These are phyloP conservation scores for Pholiota molesta DNA, from an alignment of 768 basidiomycete species.

Conservation along the genomic window DNA sequence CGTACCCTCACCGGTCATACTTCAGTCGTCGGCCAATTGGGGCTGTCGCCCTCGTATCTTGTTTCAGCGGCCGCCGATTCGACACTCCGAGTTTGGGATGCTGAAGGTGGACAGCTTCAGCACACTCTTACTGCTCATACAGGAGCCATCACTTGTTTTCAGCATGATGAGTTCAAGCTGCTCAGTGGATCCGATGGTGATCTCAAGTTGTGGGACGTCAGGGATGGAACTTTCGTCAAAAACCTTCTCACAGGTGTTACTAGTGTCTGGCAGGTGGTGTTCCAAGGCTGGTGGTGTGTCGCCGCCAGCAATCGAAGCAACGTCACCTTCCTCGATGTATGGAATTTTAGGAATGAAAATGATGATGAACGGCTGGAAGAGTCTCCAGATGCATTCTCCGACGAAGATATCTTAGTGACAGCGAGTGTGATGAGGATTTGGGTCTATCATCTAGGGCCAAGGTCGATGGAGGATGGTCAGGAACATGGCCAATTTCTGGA, in stretches of 20 bases:
- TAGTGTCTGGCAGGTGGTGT: conserved; percentile 98
- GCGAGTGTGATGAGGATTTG: conserved; percentile 39
- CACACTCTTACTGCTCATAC: conserved; percentile 89
- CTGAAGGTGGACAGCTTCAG: conserved; percentile 75
- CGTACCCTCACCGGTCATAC: conserved; percentile 89
- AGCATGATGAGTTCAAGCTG: conserved; percentile 97
- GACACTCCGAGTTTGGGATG: conserved; percentile 94
- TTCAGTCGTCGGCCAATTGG: conserved; percentile 91
- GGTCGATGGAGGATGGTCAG: conserved; percentile 40
- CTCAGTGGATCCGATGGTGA: conserved; percentile 95
- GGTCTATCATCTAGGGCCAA: conserved; percentile 6
- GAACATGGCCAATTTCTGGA: conserved; percentile 72
- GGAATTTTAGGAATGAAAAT: conserved; percentile 81
- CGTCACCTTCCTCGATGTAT: conserved; percentile 81
- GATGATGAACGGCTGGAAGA: conserved; percentile 85
- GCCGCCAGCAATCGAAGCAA: conserved; percentile 87
- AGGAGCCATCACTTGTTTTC: conserved; percentile 99
- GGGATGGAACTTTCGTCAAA: conserved; percentile 82
- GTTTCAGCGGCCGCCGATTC: conserved; percentile 98
- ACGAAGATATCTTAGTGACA: conserved; percentile 65
- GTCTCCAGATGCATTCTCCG: conserved; percentile 73
- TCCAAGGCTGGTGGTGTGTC: conserved; percentile 92
- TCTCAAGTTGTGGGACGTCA: conserved; percentile 97
- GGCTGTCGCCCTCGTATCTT: conserved; percentile 84
- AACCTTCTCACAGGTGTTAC: conserved; percentile 90